Base-by-base conservation (phyloP, 805 yeast species). In the Zygotorulaspora danielsina region DNA sequence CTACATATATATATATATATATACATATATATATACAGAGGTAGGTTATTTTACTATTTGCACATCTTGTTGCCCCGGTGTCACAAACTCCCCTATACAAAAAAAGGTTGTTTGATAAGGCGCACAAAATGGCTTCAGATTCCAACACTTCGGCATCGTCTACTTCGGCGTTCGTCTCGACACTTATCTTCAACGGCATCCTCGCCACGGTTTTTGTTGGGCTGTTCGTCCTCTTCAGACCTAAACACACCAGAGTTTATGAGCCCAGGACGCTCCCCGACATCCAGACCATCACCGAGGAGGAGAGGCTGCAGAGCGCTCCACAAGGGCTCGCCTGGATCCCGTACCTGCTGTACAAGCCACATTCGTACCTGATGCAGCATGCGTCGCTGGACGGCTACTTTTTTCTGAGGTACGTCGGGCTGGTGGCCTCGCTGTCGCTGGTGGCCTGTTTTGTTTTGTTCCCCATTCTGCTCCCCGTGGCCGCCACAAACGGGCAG, bases 351-450 rank as follows among this genome's bases (percentile, higher is more conserved):
- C 50, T 79, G 44, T 46, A 64, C 3, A 74, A 73, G 55, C 81
- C 87, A 1, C 81, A 79, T 44, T 58, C 77, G 1, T 83, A 70
- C 60, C 50, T 80, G 29, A 68, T 84, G 51, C 89, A 83, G 63
- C 80, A 81, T 46, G 67, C 81, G 26, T 84, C 89, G 38, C 59
- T 78, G 21, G 94, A 84, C 62, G 93, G 93, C 2, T 84, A 81
- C 58, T 79, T 84, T 57, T 84, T 79, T 56, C 61, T 82, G 36
- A 70, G 94, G 46, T 84, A 74, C 53, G 53, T 84, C 40, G 71
- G 75, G 31, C 72, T 78, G 19, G 77, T 80, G 45, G 70, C 72
- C 3, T 48, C 69, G 8, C 45, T 81, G 26, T 76, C 81, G 22
- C 46, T 78, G 8, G 19, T 77, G 5, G 79, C 79, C 2, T 75